Evolutionary conservation across 495 filamentous ascomycete genomes (phyloP).

Genomic region (Chaetomium cochliodes): DNA sequence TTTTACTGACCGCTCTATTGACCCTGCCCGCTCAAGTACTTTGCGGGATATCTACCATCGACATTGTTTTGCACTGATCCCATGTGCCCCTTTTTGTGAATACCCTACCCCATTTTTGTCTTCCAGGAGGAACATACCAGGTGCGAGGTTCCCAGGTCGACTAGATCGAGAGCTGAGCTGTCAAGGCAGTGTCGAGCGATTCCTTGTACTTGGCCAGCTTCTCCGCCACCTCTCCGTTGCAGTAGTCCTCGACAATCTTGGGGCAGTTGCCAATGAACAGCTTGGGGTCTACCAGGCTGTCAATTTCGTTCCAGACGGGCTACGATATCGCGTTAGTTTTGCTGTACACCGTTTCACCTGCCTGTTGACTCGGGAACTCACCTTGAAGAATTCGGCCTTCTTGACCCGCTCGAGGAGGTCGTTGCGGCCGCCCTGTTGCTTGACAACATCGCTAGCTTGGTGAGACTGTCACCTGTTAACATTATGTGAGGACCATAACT

Average conservation of each 20-base stretch:
- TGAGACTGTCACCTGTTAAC: conserved; percentile 51
- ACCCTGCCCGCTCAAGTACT: not conserved
- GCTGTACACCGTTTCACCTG: not conserved
- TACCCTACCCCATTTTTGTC: not conserved
- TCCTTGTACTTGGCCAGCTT: conserved; percentile 32
- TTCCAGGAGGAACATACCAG: not conserved
- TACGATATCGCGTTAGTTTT: not conserved
- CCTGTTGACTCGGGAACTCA: not conserved
- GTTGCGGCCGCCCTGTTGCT: conserved; percentile 72
- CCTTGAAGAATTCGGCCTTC: conserved; percentile 69
- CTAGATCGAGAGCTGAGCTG: conserved; percentile 37
- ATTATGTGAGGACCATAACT: not conserved
- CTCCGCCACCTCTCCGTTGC: conserved; percentile 34
- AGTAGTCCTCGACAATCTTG: conserved; percentile 50
- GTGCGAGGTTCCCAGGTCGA: not conserved
- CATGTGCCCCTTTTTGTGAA: conserved; percentile 2
- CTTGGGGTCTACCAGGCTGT: conserved; percentile 66
- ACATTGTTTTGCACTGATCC: not conserved
- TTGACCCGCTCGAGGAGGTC: conserved; percentile 82
- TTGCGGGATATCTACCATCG: not conserved
- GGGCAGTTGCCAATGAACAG: conserved; percentile 63
- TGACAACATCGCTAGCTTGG: conserved; percentile 76
- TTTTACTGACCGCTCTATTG: not conserved
- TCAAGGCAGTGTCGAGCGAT: conserved; percentile 24
- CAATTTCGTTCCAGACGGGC: conserved; percentile 74